Base-by-base conservation (phyloP, 139 green algal genomes). In the Volvox africanus region DNA sequence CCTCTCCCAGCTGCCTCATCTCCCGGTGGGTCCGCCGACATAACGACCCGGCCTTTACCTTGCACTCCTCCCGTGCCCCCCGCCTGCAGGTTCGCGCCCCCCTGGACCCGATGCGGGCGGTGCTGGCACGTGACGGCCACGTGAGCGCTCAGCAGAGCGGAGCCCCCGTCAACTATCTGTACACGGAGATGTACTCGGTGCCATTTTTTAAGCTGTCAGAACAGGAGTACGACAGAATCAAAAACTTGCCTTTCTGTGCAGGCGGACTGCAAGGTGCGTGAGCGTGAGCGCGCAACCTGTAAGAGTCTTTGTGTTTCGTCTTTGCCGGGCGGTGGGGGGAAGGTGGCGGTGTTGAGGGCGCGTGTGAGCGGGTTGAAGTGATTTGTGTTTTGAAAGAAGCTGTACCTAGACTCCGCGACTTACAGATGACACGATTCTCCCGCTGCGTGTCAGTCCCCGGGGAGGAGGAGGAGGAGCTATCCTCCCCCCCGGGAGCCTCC, bases 181-280 rank as follows among this genome's bases (percentile, higher is more conserved):
- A 80, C 76, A 80, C 37, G 33, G 76, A 86, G 76, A 67, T 17
- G 24, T 79, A 91, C 87, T 11, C 22, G 32, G 61, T 55, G 76
- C 87, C 87, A 5, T 91, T 80, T 33, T 68, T 91, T 75, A 79
- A 86, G 18, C 20, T 91, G 0, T 50, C 76, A 0, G 9, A 30
- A 9, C 12, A 37, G 5, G 76, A 91, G 61, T 91, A 82, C 68
- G 22, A 79, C 17, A 61, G 76, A 1, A 62, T 91, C 61, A 86
- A 67, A 61, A 19, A 78, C 32, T 75, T 69, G 76, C 87, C 87
- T 32, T 91, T 86, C 76, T 91, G 87, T 32, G 87, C 87, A 16
- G 87, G 19, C 0, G 87, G 87, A 26, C 16, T 91, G 61, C 87
- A 91, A n/a, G 87, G 87, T 91, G 22, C 21, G 65, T 73, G 65